phyloP scores from a whole-genome alignment of 176 grass and related monocot genomes.

The Ananas comosus region DNA sequence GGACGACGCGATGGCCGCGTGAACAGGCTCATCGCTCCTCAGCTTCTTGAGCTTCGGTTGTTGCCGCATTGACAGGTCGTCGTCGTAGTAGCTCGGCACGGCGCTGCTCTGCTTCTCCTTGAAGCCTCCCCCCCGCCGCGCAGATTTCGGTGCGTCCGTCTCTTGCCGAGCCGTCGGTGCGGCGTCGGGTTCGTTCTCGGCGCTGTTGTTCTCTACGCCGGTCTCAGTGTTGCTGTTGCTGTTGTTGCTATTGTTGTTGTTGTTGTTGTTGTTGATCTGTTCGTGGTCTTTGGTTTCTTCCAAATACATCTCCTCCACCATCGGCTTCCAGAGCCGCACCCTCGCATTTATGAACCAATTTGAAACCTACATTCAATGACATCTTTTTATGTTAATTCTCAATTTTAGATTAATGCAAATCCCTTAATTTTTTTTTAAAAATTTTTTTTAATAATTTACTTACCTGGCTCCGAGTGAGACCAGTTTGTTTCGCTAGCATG shows the following conservation, averaged over 20 bases:
- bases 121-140: not conserved
- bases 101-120: conserved; percentile 6
- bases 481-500: conserved; percentile 98
- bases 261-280: conserved; percentile 17
- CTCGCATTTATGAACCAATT: conserved; percentile 99
- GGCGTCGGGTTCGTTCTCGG: conserved; percentile 20
- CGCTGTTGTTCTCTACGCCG: not conserved
- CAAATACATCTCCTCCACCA: conserved; percentile 99
- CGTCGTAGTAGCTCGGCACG: conserved; percentile 24
- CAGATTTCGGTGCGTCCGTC: conserved; percentile 15
- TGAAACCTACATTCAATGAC: conserved; percentile 45
- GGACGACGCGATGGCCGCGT: conserved; percentile 7
- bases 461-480: conserved; percentile 94
- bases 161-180: not conserved
- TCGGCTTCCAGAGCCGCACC: conserved; percentile 96
- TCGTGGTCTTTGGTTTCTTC: conserved; percentile 86
- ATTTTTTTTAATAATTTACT: conserved; percentile 2
- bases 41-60: conserved; percentile 51
- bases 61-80: not conserved
- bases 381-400: not conserved
- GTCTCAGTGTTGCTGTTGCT: not conserved
- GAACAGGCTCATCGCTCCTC: conserved; percentile 31
- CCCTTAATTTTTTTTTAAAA: not conserved
- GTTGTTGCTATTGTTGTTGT: conserved; percentile 42
- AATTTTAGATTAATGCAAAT: too few relatives aligned